Percentiles rank a stretch among this genome's conserved stretches.
These are phyloP conservation scores for Penicillium cataractarum DNA, from an alignment of 495 filamentous ascomycete species.

Conservation along the genomic window DNA sequence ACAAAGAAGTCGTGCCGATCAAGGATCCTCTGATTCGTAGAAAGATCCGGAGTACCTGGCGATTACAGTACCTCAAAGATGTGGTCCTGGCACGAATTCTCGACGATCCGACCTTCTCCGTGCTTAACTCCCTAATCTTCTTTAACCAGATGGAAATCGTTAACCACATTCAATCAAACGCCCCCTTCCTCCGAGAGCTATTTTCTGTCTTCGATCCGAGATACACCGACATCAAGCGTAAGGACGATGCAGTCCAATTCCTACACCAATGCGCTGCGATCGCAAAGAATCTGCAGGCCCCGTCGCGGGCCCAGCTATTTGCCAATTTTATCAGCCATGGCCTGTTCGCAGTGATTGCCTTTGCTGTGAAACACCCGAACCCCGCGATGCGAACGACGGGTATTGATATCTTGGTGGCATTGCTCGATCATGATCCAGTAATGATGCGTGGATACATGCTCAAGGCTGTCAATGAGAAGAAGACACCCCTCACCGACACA, in stretches of 20 bases:
- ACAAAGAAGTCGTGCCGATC: constrained; percentile 95
- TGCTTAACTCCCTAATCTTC: constrained; percentile 97
- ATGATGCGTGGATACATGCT: constrained; percentile 94
- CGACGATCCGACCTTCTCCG: constrained; percentile 96
- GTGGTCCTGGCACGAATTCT: constrained; percentile 95
- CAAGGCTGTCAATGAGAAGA: constrained; percentile 83
- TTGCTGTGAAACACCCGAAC: constrained; percentile 82
- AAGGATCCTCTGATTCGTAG: constrained; percentile 75
- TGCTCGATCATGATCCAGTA: constrained; percentile 93
- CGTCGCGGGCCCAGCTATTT: constrained; percentile 77
- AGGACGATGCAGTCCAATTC: constrained; percentile 93
- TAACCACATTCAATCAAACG: constrained; percentile 82
- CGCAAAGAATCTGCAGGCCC: constrained; percentile 89
- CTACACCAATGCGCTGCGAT: constrained; percentile 96
- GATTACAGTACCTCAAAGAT: constrained; percentile 96
- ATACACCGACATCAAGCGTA: constrained; percentile 66
- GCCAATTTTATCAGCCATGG: constrained; percentile 87
- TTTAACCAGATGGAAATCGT: constrained; percentile 99
- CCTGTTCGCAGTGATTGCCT: constrained; percentile 87
- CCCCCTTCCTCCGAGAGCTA: constrained; percentile 78
- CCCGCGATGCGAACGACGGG: constrained; percentile 87
- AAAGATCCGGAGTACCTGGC: constrained; percentile 96
- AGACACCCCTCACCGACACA: constrained; percentile 87
- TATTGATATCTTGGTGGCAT: constrained; percentile 88
- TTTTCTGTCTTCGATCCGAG: constrained; percentile 81